Base-by-base conservation (phyloP, 257 asterid species). In the Solanum chaucha region DNA sequence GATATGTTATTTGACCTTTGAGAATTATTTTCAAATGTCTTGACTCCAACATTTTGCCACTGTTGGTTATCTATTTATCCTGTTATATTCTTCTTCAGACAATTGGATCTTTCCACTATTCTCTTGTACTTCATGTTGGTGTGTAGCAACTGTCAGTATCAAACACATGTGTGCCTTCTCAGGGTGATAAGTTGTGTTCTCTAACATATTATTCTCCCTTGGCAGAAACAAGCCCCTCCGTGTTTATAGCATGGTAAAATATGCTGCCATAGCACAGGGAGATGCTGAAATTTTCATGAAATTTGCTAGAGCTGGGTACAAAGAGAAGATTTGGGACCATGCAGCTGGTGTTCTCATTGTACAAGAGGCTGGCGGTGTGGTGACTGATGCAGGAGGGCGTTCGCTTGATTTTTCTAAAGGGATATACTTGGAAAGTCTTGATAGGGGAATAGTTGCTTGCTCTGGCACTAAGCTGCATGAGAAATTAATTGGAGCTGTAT, bases 291-390 rank as follows among this genome's bases (percentile, higher is more conserved):
- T 95, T 55, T 95, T 91, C 90, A 92, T 95, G 98, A 93, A 93
- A 90, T 95, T 95, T 85, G 95, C 97, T 9, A 90, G 94, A 89
- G 89, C 95, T 3, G 94, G 95, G 26, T 95, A 95, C 87, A 95
- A 93, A 91, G 98, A 95, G 90, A 95, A 94, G 91, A 94, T 93
- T 85, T 95, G 98, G 98, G 98, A 95, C 88, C 98, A 95, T 64
- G 98, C 98, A 75, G 98, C 98, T 77, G 98, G 98, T 38, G 93
- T 93, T 83, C 93, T 95, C 68, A 92, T 95, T 30, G 97, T 94
- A 86, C 93, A 91, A 88, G 98, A 95, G 85, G 98, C 98, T 9
- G 98, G 98, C 83, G 98, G 98, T 1, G 93, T 95, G 87, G 98
- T 94, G 30, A 93, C 96, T 8, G 98, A 95, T 87, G 97, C 98